Conservation (phyloP, 2,329 filamentous ascomycete genomes). For the Leptoxyphium fumago region DNA sequence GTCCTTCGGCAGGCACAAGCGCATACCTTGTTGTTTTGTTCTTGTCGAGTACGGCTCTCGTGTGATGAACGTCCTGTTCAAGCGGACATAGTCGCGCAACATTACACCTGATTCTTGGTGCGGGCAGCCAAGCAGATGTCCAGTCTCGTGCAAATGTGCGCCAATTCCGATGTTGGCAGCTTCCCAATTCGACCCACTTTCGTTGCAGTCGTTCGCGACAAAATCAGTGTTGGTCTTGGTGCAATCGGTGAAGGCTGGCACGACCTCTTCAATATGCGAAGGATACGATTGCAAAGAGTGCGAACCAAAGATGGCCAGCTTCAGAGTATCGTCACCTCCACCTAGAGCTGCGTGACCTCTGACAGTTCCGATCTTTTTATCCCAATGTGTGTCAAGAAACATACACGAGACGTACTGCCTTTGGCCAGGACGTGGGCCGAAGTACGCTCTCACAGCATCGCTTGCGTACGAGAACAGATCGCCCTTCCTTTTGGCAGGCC, state of each 20-base stretch:
- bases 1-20: slow-evolving; percentile 57
- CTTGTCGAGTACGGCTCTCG: slow-evolving; percentile 77
- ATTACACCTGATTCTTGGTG: slow-evolving; percentile 87
- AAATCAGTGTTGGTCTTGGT: slow-evolving; percentile 69
- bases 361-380: slow-evolving; percentile 53
- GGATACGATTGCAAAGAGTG: slow-evolving; percentile 88
- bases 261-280: slow-evolving; percentile 74
- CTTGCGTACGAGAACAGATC: slow-evolving; percentile 64
- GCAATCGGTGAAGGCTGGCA: slow-evolving; percentile 77
- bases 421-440: slow-evolving; percentile 59
- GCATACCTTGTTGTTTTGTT: slow-evolving; percentile 65
- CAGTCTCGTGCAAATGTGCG: slow-evolving; percentile 80
- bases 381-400: slow-evolving; percentile 81
- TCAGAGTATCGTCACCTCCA: slow-evolving; percentile 55
- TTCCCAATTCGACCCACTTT: slow-evolving; percentile 86
- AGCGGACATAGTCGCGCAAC: slow-evolving; percentile 69
- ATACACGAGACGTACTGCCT: slow-evolving; percentile 79
- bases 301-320: slow-evolving; percentile 82
- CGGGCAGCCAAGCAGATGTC: slow-evolving; percentile 78
- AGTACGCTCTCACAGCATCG: slow-evolving; percentile 64
- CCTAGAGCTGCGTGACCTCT: slow-evolving; percentile 76
- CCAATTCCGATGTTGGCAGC: slow-evolving; percentile 89
- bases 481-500: slow-evolving; percentile 51
- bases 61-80: slow-evolving; percentile 71
- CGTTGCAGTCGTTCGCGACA: slow-evolving; percentile 74